These are phyloP conservation scores for Fremontodendron californicum DNA, from an alignment of 345 rosid species.

Conservation along the genomic window DNA sequence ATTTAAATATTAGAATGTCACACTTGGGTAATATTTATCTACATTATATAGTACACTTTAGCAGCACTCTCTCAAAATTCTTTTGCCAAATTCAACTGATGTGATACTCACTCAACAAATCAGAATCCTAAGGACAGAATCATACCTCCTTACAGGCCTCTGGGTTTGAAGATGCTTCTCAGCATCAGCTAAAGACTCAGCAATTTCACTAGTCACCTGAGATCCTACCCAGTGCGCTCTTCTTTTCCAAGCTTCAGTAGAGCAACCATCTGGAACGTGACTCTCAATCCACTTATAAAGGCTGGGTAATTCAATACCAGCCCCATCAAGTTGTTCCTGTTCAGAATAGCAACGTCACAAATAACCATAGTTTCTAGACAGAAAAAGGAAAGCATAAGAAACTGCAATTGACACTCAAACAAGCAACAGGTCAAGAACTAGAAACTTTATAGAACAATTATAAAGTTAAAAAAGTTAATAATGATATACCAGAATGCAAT, in stretches of 20 bases:
- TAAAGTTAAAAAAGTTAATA: not conserved
- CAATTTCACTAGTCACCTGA: slow-evolving; percentile 64
- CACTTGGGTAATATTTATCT: not conserved
- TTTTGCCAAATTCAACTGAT: not conserved
- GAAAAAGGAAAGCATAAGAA: not conserved
- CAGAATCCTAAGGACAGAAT: slow-evolving; percentile 15
- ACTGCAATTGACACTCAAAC: not conserved
- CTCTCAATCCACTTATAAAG: slow-evolving; percentile 83
- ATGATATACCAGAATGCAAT: not conserved
- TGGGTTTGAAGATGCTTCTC: slow-evolving; percentile 81
- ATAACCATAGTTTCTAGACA: not conserved
- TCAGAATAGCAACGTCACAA: slow-evolving; percentile 11
- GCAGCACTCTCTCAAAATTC: not conserved
- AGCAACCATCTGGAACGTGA: slow-evolving; percentile 73
- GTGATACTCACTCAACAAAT: not conserved
- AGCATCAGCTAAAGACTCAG: slow-evolving; percentile 67
- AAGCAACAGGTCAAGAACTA: not conserved
- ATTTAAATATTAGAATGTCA: not conserved
- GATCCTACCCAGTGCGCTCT: slow-evolving; percentile 97
- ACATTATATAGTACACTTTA: not conserved
- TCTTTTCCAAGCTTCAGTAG: slow-evolving; percentile 91
- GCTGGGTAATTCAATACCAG: slow-evolving; percentile 88
- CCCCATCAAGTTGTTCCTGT: slow-evolving; percentile 99
- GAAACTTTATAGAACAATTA: not conserved
- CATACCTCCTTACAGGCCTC: slow-evolving; percentile 85